Base-by-base conservation (phyloP, 306 rosid species). In the Dalbergia oliveri region DNA sequence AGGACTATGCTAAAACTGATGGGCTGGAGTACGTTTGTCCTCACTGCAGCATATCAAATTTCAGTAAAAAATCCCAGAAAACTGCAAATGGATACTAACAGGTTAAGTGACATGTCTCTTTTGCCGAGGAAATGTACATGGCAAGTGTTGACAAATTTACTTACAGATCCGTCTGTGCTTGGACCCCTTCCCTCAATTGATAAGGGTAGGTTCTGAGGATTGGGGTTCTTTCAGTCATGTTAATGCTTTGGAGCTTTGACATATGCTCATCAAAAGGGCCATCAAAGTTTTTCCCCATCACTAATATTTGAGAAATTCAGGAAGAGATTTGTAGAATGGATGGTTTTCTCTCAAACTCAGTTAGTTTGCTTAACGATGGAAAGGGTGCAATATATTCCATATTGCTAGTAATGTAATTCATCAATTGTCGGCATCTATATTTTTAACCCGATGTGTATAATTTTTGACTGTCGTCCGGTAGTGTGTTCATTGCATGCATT, bases 1-100 rank as follows among this genome's bases (percentile, higher is more conserved):
- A 95, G 98, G 98, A 95, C 90, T 95, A 95, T 60, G 99, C 99
- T 15, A 95, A 93, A 88, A 95, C 98, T 31, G 99, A 95, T 67
- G 99, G 99, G 61, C 89, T 95, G 68, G 98, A 95, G 78, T 95
- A 95, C 80, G 87, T 95, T 47, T 95, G 99, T 83, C 99, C 98
- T 5, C 98, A 90, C 70, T 95, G 99, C 87, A 91, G 94, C 78
- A 73, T 89, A 14, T 90, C 94, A 72, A 91, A 87, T 73, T 93
- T 85, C 91, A 91, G 89, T 85, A 95, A 95, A 84, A 95, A 91
- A 77, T 84, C 98, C 23, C 97, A 88, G 81, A 91, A 92, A 87
- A 75, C 87, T 23, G 60, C 93, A 51, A 94, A 93, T 78, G 97
- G 99, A 16, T 69, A 73, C 63, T 83, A 81, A 83, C 79, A 47